Percentiles rank a stretch among this genome's conserved stretches.
Evolutionary conservation across 768 basidiomycete species (phyloP).

Genomic region (Mycena rebaudengoi): DNA sequence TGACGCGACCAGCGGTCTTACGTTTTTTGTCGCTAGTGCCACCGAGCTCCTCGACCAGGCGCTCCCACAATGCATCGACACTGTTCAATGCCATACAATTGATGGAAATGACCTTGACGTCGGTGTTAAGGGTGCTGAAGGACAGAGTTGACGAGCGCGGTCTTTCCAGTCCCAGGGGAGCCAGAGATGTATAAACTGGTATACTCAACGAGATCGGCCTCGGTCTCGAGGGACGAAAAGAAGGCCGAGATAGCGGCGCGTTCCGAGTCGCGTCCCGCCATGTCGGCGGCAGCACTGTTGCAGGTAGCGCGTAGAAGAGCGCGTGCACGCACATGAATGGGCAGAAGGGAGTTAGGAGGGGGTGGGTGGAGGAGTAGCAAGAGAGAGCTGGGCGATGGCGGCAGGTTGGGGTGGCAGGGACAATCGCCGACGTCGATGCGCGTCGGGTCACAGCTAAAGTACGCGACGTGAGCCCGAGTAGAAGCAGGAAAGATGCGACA

Average conservation of each 20-base stretch:
- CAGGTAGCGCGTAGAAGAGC: constrained; percentile 78
- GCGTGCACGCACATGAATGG: constrained; percentile 66
- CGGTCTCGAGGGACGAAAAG: constrained; percentile 60
- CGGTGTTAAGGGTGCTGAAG: constrained; percentile 52
- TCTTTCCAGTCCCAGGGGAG: constrained; percentile 93
- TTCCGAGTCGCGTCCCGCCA: constrained; percentile 77
- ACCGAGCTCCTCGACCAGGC: constrained; percentile 65
- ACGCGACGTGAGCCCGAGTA: constrained; percentile 22
- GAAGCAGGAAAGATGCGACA: constrained; percentile 27
- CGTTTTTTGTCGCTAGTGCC: constrained; percentile 38
- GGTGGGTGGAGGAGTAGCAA: constrained; percentile 70
- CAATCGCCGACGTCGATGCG: constrained; percentile 57
- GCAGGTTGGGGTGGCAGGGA: constrained; percentile 56
- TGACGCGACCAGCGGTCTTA: constrained; percentile 43
- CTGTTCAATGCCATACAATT: constrained; percentile 85
- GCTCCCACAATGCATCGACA: constrained; percentile 76
- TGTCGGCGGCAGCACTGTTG: constrained; percentile 56
- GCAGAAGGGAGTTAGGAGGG: constrained; percentile 60
- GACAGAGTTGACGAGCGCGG: constrained; percentile 79
- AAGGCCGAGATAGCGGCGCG: constrained; percentile 67
- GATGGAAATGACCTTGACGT: constrained; percentile 61
- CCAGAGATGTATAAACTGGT: constrained; percentile 89
- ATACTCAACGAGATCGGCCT: constrained; percentile 34
- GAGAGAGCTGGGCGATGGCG: constrained; percentile 49
- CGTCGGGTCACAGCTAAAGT: constrained; percentile 52